Conservation (phyloP, 306 rosid genomes). For the Acacia acuminata region DNA sequence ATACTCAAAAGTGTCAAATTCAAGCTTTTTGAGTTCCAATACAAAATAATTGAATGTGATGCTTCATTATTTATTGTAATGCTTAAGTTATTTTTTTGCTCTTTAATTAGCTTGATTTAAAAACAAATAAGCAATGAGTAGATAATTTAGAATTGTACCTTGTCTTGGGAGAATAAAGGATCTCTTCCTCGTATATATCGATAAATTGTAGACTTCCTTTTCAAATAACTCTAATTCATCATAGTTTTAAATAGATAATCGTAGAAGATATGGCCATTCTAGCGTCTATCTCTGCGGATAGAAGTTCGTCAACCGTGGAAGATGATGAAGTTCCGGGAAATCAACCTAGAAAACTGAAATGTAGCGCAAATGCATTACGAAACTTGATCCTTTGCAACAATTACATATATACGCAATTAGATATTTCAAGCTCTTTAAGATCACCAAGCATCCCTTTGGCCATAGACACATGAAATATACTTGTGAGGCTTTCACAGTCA, state of each 20-base stretch:
- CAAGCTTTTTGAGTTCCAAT: too few relatives aligned
- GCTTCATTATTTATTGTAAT: background rate
- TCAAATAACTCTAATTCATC: background rate
- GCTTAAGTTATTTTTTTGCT: too few relatives aligned
- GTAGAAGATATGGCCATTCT: background rate
- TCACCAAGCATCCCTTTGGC: background rate
- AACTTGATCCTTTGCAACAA: background rate
- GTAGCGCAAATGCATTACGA: background rate
- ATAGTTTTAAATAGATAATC: fast-evolving
- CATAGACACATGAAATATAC: background rate
- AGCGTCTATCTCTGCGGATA: background rate
- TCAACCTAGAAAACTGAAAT: background rate
- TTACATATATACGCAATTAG: background rate
- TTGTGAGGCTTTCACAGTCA: background rate
- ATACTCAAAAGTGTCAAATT: too few relatives aligned
- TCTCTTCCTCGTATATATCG: background rate
- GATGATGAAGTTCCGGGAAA: fast-evolving
- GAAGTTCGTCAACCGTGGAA: background rate
- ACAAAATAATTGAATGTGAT: background rate
- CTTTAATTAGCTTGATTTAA: too few relatives aligned
- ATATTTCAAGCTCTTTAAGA: too few relatives aligned
- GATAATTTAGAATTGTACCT: background rate
- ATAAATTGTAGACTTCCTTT: background rate
- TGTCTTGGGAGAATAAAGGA: background rate
- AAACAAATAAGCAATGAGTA: too few relatives aligned